Evolutionary conservation across 371 early-diverging fungal genomes (phyloP), one percentile per base, ranked within the genome.

Genomic region (Apophysomyces trapeziformis): DNA sequence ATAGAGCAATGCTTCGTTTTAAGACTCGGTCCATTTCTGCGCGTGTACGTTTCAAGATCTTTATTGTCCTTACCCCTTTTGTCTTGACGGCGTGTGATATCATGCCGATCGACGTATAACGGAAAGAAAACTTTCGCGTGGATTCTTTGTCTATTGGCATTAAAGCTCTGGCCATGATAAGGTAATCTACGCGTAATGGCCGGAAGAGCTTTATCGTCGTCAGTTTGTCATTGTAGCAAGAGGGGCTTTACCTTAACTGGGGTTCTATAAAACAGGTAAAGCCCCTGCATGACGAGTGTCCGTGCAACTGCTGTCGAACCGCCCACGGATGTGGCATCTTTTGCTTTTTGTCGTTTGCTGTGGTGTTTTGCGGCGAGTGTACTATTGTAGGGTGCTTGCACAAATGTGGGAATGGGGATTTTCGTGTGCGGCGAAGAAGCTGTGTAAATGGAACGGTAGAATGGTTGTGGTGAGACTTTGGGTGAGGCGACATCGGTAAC

Each of bases 111-210:
- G 91, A 88, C 4, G 92, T 90, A 16, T 88, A 87, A 11, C 89
- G 85, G 60, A 91, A 84, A 21, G 85, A 85, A 39, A 79, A 78
- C 63, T 74, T 63, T 62, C 72, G 75, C 41, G 75, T n/a, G 0
- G 73, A 68, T 1, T 66, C 65, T 47, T 78, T 67, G 41, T 78
- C 68, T 1, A 86, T 77, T 1, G 90, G 89, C 69, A 86, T 75
- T n/a, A 89, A 68, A 1, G 92, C 92, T 45, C 91, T 80, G 4
- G 92, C 93, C 75, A 92, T 88, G 18, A 90, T 86, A 43, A 92
- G 72, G 68, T 93, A 93, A 72, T 93, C 93, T 4, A 93, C 90
- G 13, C 93, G 79, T 66, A 92, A 75, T 6, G 93, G 93, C n/a
- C 92, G 80, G 64, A 92, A 92, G 9, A 92, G 76, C 89, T 92